Evolutionary conservation across 169 alveolate genomes (phyloP), one percentile per base, ranked within the genome.

Genomic region (Cystoisospora suis): DNA sequence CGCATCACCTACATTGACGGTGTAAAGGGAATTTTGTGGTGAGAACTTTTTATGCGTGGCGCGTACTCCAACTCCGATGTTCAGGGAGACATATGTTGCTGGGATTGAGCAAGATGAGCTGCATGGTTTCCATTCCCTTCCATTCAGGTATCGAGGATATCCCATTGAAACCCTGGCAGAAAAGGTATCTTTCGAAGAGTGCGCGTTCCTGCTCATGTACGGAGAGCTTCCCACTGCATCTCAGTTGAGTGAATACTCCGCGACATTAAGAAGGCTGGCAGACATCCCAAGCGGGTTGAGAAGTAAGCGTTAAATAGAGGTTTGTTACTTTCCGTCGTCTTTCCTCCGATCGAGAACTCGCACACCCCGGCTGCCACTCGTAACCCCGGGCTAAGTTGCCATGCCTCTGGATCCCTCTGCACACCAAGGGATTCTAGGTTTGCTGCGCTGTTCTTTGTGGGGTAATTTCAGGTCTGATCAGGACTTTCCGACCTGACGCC

Each of bases 141-240:
- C 17, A 7, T 40, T 23, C 85, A 79, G 91, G 49, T 91, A 95
- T 91, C 91, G 98, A 89, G 98, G 98, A 1, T 95, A 95, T 88
- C 98, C 98, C 23, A 95, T 97, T 69, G 98, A 96, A 70, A 90
- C 95, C 85, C 94, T 97, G 23, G 98, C 98, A 20, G 97, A 95
- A 88, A 94, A 92, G 65, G 88, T 96, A 20, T 81, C 95, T 29
- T 96, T 94, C 90, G 91, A 95, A 32, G 98, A 96, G 94, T 96
- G 94, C 23, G 86, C 90, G 6, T 81, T 93, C 94, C 81, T 95
- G 44, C 80, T 96, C 56, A 91, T 95, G 81, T 95, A 94, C 75
- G 98, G 98, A 45, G 98, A 96, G 85, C 94, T 96, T 47, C 98
- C 98, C 47, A 90, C 97, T 2, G 80, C 92, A 1, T 36, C 29